Conservation (phyloP, 2,329 filamentous ascomycete species). For the Calonectria pteridis region DNA sequence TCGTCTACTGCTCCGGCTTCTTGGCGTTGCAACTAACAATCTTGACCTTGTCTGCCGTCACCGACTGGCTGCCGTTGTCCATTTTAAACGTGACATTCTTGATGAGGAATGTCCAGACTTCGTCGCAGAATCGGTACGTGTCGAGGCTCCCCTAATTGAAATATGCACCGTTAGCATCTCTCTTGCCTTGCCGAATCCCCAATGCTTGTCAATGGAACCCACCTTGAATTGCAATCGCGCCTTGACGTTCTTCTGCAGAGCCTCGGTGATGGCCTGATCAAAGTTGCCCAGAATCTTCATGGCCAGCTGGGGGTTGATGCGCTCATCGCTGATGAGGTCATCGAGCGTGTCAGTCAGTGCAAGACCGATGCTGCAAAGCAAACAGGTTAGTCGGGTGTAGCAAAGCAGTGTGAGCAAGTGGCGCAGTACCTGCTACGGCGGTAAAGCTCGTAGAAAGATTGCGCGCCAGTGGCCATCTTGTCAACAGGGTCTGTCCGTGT, state of each 20-base stretch:
- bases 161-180: slow-evolving; percentile 13
- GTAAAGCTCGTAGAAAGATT: slow-evolving; percentile 93
- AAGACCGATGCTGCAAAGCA: slow-evolving; percentile 80
- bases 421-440: slow-evolving; percentile 90
- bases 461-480: slow-evolving; percentile 62
- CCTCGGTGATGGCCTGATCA: slow-evolving; percentile 92
- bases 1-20: slow-evolving; percentile 54
- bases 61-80: slow-evolving; percentile 79
- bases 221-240: slow-evolving; percentile 96
- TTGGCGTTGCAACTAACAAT: slow-evolving; percentile 99
- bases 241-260: slow-evolving; percentile 92
- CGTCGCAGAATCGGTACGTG: slow-evolving; percentile 99
- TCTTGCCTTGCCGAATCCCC: background rate
- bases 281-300: slow-evolving; percentile 99
- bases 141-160: slow-evolving; percentile 85
- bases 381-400: slow-evolving; percentile 44
- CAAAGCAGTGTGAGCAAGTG: slow-evolving; percentile 46
- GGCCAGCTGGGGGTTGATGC: slow-evolving; percentile 96
- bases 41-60: slow-evolving; percentile 93
- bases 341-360: slow-evolving; percentile 97
- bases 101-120: slow-evolving; percentile 99
- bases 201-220: slow-evolving; percentile 37
- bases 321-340: slow-evolving; percentile 92
- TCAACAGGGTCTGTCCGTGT: slow-evolving; percentile 16
- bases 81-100: slow-evolving; percentile 99